Base-by-base conservation (phyloP, 495 filamentous ascomycete genomes). In the Daldinia grandis region DNA sequence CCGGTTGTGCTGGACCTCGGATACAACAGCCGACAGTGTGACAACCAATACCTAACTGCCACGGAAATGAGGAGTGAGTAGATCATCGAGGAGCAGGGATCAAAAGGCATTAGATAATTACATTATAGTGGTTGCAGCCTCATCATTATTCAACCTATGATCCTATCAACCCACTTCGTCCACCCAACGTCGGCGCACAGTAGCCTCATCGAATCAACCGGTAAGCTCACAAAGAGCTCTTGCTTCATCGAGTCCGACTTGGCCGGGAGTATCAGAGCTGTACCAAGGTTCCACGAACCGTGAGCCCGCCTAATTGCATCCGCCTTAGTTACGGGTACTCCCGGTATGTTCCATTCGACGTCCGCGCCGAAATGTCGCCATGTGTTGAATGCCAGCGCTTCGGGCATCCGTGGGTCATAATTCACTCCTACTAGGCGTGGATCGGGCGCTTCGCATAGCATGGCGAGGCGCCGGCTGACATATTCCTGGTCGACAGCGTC, bases 301-400 rank as follows among this genome's bases (percentile, higher is more conserved):
- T 74, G 68, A 55, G 74, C 74, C 50, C 76, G 71, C 49, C 77
- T 72, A 31, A 79, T 76, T 14, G 72, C 74, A 64, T 76, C 77
- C 35, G 77, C 74, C 58, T 64, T 76, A 10, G 71, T 56, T 0
- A 76, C 74, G 17, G 71, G 71, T 38, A 76, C 76, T 14, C 75
- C 77, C 57, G 76, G 77, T 31, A 79, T 76, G 64, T 49, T 54
- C 77, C 76, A 79, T 62, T 73, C 72, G 9, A 74, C 70, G 65
- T 78, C 77, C 49, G 76, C 77, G 1, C 76, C 74, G 58, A 79
- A 78, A 40, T 79, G 74, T n/a, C 77, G 58, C 77, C 77, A 78
- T 50, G 77, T 78, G 58, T 78, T 79, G 68, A 78, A 75, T 25
- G 71, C 76, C 44, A 79, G 62, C 31, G 64, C 53, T 56, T 78